Base-by-base conservation (phyloP, 2,329 filamentous ascomycete species). In the Gaeumannomyces sp. region DNA sequence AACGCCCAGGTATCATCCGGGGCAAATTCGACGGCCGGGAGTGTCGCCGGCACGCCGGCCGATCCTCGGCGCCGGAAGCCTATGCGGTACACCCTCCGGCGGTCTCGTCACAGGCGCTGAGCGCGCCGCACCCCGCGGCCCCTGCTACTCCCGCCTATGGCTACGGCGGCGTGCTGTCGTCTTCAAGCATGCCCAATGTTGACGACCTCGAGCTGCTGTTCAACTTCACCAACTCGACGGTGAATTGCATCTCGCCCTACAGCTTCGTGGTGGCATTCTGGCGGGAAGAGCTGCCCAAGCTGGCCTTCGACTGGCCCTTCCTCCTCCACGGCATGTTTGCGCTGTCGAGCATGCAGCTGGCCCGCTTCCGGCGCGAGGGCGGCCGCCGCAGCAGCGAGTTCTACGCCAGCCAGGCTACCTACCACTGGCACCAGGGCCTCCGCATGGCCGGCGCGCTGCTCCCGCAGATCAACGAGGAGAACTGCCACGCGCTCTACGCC, bases 221-320 rank as follows among this genome's bases (percentile, higher is more conserved):
- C 53, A 63, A 59, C 62, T 63, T 59, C 53, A 63, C 62, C 28
- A 63, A 16, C 62, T 63, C 62, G 11, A 63, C 62, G 22, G 62
- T 63, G 53, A 59, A 63, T 25, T 45, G 53, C 29, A 35, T 63
- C 29, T 59, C 62, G 2, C 56, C 28, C 4, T 29, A 59, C 35
- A 59, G 4, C 53, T 29, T 22, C 29, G 10, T 59, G 14, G 22
- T 63, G 19, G 56, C 58, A 8, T 58, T 63, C 10, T 63, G 62
- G 62, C 62, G 62, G 5, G 53, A 59, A 13, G 62, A 38, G 28
- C 25, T 63, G 28, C 62, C 62, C 31, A 56, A 57, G 45, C 53
- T 63, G 33, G 62, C 45, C 14, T 28, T 59, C n/a, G 31, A 59
- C 22, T 58, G 58, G 28, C 62, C 50, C 22, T 63, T 63, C 53